Conservation (phyloP, 1,284 basidiomycete species). For the Exobasidium cylindrosporum region DNA sequence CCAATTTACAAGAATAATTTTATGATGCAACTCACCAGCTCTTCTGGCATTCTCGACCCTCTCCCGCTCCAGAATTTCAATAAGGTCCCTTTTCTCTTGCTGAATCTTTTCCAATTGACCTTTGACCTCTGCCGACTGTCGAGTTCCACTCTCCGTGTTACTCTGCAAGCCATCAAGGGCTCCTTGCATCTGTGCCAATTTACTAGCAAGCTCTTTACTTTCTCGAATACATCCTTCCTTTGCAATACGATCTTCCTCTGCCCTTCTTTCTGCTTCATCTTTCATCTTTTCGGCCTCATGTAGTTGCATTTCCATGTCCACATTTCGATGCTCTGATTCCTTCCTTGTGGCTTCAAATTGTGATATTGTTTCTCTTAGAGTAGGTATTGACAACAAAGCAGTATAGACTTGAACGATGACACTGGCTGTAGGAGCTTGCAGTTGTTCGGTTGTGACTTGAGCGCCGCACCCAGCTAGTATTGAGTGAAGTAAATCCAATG, state of each 20-base stretch:
- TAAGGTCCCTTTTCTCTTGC: conserved; percentile 49
- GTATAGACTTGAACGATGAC: conserved; percentile 29
- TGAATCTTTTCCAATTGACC: conserved; percentile 34
- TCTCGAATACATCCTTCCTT: conserved; percentile 30
- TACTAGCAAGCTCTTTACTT: conserved; percentile 26
- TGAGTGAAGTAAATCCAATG: conserved; percentile 5
- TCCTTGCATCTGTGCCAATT: conserved; percentile 31
- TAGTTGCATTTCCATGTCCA: conserved; percentile 21
- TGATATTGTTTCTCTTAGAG: neutral
- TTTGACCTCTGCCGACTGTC: conserved; percentile 29
- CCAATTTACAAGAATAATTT: neutral
- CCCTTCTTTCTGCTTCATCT: conserved; percentile 23
- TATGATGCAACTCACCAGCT: conserved; percentile 13
- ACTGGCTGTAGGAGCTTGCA: conserved; percentile 24
- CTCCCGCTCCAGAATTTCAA: conserved; percentile 48
- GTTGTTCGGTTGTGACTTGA: conserved; percentile 14
- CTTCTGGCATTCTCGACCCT: conserved; percentile 39
- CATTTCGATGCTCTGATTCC: conserved; percentile 15
- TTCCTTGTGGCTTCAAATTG: conserved; percentile 25
- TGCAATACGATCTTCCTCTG: conserved; percentile 26
- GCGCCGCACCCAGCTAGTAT: conserved; percentile 18
- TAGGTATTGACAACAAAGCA: conserved; percentile 15
- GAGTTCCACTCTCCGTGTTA: conserved; percentile 29
- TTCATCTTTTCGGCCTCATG: conserved; percentile 16
- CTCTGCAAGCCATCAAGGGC: conserved; percentile 29